Base-by-base conservation (phyloP, 2,329 filamentous ascomycete genomes). In the Hymenoscyphus salicellus region DNA sequence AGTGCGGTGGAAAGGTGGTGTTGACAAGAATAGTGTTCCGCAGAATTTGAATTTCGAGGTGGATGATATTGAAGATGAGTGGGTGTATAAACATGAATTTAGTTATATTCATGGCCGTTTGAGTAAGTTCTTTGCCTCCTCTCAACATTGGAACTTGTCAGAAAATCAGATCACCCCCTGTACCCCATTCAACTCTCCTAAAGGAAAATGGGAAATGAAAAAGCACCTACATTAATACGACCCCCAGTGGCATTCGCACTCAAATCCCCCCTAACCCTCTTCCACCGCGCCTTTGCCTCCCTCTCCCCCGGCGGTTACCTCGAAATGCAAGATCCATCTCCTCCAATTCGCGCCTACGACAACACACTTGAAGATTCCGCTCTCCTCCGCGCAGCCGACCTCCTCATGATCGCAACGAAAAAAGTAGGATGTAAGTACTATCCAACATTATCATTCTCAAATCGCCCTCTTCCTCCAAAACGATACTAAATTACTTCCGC, bases 31-130 rank as follows among this genome's bases (percentile, higher is more conserved):
- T 43, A 43, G 63, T 20, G 60, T 65, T 1, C 82, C 82, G 26
- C 79, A 80, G 30, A 84, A 84, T 66, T 75, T 82, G 41, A 76
- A 77, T 28, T 84, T 84, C 70, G 73, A 83, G 58, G 77, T 84
- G 14, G 82, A 84, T 66, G 82, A 84, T 67, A 76, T 80, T 8
- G 80, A 83, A 69, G 76, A 80, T 17, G 55, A 64, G n/a, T 66
- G 65, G 65, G 64, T 33, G 5, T 66, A 49, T 26, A 46, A 11
- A 28, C 28, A 61, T 17, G 59, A 62, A 32, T 66, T 66, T 55
- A 58, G 60, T 33, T 66, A 62, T 52, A 66, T 66, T 46, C 65
- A 66, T 26, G 65, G 65, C 17, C 62, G 65, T n/a, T 43, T 43
- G n/a, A 43, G 38, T 43, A 61, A 58, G 61, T 33, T 64, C 10